Evolutionary conservation across 1,139 yeast genomes (phyloP).

Genomic region (Geotrichum fermentans): DNA sequence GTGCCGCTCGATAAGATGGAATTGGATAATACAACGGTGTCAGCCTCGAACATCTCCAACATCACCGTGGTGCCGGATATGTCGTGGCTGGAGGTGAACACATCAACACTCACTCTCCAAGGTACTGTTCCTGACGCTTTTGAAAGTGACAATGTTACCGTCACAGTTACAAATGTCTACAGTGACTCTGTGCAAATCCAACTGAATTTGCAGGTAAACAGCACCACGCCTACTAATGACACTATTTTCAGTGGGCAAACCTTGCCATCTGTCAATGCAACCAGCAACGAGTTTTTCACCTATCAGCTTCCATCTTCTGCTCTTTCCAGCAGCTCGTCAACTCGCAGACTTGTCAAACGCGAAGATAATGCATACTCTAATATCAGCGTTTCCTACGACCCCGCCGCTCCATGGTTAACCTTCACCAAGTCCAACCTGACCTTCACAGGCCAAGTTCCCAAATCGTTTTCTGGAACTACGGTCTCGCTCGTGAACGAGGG

Average conservation of each 20-base stretch:
- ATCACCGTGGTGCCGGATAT: slow-evolving; percentile 39
- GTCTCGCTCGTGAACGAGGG: slow-evolving; percentile 8
- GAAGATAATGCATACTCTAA: neutral
- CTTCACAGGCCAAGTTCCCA: slow-evolving; percentile 18
- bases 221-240: neutral
- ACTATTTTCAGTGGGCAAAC: slow-evolving; percentile 20
- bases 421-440: slow-evolving; percentile 13
- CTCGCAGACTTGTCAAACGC: neutral
- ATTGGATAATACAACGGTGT: slow-evolving; percentile 54
- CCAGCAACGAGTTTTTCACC: slow-evolving; percentile 53
- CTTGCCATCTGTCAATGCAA: slow-evolving; percentile 52
- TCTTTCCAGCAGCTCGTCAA: neutral
- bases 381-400: slow-evolving; percentile 9
- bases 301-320: slow-evolving; percentile 47
- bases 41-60: slow-evolving; percentile 48
- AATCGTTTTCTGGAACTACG: slow-evolving; percentile 15
- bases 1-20: slow-evolving; percentile 59
- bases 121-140: slow-evolving; percentile 53
- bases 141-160: slow-evolving; percentile 40
- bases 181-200: slow-evolving; percentile 61
- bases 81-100: slow-evolving; percentile 51
- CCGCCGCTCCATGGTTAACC: slow-evolving; percentile 17
- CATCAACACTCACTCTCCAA: slow-evolving; percentile 33
- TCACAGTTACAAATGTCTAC: slow-evolving; percentile 57
- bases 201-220: slow-evolving; percentile 38